Evolutionary conservation across 2,329 filamentous ascomycete genomes (phyloP), one percentile per base, ranked within the genome.

Genomic region (Aaosphaeria arxii): DNA sequence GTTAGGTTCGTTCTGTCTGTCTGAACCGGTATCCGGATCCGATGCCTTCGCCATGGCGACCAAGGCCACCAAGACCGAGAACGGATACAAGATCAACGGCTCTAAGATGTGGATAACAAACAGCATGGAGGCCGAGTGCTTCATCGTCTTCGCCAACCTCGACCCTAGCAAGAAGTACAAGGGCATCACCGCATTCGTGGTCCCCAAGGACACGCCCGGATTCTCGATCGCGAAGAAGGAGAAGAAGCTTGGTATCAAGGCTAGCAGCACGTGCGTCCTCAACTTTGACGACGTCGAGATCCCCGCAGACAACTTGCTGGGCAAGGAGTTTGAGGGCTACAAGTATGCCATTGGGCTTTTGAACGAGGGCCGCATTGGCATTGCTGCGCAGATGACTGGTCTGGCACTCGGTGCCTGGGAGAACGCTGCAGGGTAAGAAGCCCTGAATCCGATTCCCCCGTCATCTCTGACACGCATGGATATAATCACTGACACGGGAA

Each of bases 31-130:
- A 1, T 96, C 90, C 24, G 94, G 94, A 24, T 96, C 91, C 1
- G 94, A 99, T 68, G 94, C 94, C 38, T 99, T 99, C 67, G 95
- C 95, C 1, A 80, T 99, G 55, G 87, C 90, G 58, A 97, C 94
- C 48, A 91, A 89, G 71, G 94, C 94, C 40, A 85, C 83, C 49
- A 89, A 91, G 78, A 94, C 89, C 1, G 79, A 84, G 24, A 81
- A 85, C 55, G 91, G 92, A 32, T 99, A 92, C 77, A 86, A 81
- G 73, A 88, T 99, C 72, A 88, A 84, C 52, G 94, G 94, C 43
- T 85, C 84, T 72, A 99, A 99, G 83, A 99, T 99, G 94, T 99
- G 94, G 94, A 99, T 99, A 74, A 99, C 94, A 55, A 99, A 99
- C 80, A 87, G 88, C 44, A 86, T 92, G 77, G 94, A 99, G 75